phyloP scores from a whole-genome alignment of 345 rosid species.

The Clarkia xantiana region DNA sequence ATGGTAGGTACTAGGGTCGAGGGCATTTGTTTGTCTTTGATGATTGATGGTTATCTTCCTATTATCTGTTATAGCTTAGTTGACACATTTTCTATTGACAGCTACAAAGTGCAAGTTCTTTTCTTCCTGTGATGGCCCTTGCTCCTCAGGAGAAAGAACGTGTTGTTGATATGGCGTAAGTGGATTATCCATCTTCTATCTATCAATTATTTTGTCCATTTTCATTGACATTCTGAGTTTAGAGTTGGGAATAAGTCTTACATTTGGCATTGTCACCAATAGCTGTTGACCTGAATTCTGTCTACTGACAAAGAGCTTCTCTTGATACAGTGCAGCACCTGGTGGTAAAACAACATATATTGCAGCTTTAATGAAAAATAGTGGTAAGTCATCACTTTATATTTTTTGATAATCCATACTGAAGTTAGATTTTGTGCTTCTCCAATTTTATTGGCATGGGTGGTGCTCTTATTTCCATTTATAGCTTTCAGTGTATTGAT shows the following conservation, averaged over 20 bases:
- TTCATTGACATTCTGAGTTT: background rate
- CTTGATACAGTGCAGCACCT: constrained; percentile 71
- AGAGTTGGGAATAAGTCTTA: background rate
- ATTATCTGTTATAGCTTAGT: background rate
- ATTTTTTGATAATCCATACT: background rate
- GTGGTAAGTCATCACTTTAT: constrained; percentile 32
- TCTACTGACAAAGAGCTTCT: background rate
- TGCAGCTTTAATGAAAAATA: constrained; percentile 38
- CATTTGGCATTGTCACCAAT: background rate
- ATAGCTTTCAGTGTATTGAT: too few species aligned
- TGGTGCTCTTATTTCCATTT: too few species aligned
- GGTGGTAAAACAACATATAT: constrained; percentile 47
- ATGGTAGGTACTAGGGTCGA: constrained; percentile 60
- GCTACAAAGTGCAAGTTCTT: constrained; percentile 96
- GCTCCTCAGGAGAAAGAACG: constrained; percentile 93
- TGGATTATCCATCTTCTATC: constrained; percentile 1
- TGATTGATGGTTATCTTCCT: background rate
- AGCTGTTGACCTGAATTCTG: background rate
- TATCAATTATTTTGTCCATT: background rate
- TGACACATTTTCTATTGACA: constrained; percentile 14
- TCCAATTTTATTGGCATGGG: too few species aligned
- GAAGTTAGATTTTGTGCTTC: too few species aligned
- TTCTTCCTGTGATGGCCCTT: constrained; percentile 97
- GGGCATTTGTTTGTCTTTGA: background rate
- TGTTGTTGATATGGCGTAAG: constrained; percentile 95